These are phyloP conservation scores for Acanthamoeba sp. DNA, from an alignment of 208 protist species.

Conservation along the genomic window DNA sequence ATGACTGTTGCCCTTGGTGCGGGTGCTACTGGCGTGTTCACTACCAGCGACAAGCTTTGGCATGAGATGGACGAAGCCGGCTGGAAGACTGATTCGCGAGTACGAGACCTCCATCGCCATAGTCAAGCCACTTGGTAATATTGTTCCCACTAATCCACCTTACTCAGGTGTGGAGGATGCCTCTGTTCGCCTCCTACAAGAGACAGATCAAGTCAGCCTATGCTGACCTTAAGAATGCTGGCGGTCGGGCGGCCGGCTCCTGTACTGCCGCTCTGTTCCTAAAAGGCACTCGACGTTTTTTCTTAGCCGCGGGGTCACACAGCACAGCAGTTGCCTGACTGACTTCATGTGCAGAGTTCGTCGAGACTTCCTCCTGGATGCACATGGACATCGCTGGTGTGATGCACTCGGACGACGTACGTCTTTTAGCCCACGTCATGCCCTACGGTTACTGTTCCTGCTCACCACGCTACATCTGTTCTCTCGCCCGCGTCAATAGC, in stretches of 20 bases:
- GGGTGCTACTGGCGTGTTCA: slow-evolving; percentile 77
- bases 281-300: slow-evolving; percentile 73
- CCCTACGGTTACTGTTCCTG: no score
- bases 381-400: slow-evolving; percentile 89
- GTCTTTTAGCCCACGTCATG: neutral
- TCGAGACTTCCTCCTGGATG: slow-evolving; percentile 75
- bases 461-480: neutral
- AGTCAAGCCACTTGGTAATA: neutral
- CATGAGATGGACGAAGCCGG: slow-evolving; percentile 53
- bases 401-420: slow-evolving; percentile 79
- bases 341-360: slow-evolving; percentile 48
- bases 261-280: slow-evolving; percentile 88
- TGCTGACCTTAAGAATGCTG: slow-evolving; percentile 84
- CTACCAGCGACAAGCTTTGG: slow-evolving; percentile 73
- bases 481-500: neutral
- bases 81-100: neutral
- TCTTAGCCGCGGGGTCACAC: no score
- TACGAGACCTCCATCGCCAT: neutral
- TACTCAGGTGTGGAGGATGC: slow-evolving; percentile 61
- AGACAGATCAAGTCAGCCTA: slow-evolving; percentile 79
- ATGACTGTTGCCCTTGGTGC: slow-evolving; percentile 76
- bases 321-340: no score
- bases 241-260: slow-evolving; percentile 76
- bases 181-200: slow-evolving; percentile 66
- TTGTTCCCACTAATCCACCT: no score